A percentile compares a stretch with the other conserved stretches of the same genome.
Conservation (phyloP, 73 alveolate species). For the Uronychia setigera region DNA sequence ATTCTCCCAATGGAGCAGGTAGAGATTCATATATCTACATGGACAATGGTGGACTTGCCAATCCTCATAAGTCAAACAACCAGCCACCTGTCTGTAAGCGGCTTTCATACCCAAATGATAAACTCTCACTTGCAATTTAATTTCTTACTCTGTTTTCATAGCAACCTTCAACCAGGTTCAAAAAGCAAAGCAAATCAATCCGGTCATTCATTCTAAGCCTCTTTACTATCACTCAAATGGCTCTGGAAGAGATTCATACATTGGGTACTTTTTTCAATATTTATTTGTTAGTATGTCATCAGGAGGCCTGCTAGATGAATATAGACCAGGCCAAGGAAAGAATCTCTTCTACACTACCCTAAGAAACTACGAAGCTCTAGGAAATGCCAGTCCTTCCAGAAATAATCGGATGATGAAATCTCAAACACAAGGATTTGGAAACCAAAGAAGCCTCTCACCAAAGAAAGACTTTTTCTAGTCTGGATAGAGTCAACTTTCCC, state of each 20-base stretch:
- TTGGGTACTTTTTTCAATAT: constrained; percentile 7
- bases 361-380: constrained; percentile 18
- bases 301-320: constrained; percentile 26
- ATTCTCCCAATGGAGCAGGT: constrained; percentile 13
- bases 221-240: constrained; percentile 50
- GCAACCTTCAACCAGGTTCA: not conserved
- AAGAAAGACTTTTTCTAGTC: not conserved
- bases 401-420: not conserved
- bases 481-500: not conserved
- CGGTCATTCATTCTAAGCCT: constrained; percentile 34
- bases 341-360: constrained; percentile 10
- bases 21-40: not conserved
- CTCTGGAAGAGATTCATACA: constrained; percentile 53
- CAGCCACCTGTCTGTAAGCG: not conserved
- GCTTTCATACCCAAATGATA: not conserved
- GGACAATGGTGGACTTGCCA: constrained; percentile 8
- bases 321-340: constrained; percentile 20
- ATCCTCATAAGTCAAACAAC: not conserved
- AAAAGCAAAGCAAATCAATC: constrained; percentile 1
- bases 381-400: too few relatives aligned
- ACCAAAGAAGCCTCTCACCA: not conserved
- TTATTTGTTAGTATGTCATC: constrained; percentile 1
- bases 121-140: not conserved
- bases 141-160: too few relatives aligned
- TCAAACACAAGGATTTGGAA: not conserved